Evolutionary conservation across 441 rosid genomes (phyloP).

Genomic region (Populus tomentosa): DNA sequence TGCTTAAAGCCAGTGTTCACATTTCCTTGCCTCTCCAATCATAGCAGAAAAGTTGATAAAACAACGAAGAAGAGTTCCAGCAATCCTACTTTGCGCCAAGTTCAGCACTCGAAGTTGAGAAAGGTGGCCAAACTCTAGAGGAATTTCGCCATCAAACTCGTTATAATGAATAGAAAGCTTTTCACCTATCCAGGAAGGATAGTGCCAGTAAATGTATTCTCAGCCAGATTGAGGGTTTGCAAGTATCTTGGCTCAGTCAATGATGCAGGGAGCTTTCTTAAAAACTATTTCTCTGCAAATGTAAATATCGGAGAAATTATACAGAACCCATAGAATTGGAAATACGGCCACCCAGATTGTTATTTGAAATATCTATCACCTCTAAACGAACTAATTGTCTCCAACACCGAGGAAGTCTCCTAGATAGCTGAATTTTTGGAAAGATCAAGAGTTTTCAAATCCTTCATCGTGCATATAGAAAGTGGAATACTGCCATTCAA

Average conservation of each 20-base stretch:
- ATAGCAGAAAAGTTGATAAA: constrained; percentile 11
- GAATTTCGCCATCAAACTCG: constrained; percentile 11
- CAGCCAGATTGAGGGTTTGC: constrained; percentile 13
- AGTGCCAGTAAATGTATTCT: constrained; percentile 14
- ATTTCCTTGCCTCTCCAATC: not conserved
- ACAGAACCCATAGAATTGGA: constrained; percentile 23
- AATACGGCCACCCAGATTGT: constrained; percentile 19
- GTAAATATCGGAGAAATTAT: not conserved
- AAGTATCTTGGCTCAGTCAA: constrained; percentile 2
- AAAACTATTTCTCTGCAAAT: constrained; percentile 10
- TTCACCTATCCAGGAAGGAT: constrained; percentile 25
- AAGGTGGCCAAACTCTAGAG: constrained; percentile 1
- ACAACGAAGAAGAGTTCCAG: constrained; percentile 20
- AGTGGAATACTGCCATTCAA: constrained; percentile 23
- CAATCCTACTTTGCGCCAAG: constrained; percentile 9
- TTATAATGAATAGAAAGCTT: constrained; percentile 10
- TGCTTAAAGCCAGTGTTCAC: not conserved
- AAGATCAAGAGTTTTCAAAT: constrained; percentile 8
- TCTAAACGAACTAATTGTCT: not conserved
- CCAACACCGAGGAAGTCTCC: constrained; percentile 14
- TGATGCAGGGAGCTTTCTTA: constrained; percentile 8
- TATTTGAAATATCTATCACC: constrained; percentile 16
- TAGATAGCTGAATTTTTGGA: constrained; percentile 12
- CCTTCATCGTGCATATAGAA: constrained; percentile 13
- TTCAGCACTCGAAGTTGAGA: constrained; percentile 18